Percentiles rank a stretch among this genome's conserved stretches.
phyloP scores from a whole-genome alignment of 1,284 basidiomycete genomes.

The Rhodotorula sp. region DNA sequence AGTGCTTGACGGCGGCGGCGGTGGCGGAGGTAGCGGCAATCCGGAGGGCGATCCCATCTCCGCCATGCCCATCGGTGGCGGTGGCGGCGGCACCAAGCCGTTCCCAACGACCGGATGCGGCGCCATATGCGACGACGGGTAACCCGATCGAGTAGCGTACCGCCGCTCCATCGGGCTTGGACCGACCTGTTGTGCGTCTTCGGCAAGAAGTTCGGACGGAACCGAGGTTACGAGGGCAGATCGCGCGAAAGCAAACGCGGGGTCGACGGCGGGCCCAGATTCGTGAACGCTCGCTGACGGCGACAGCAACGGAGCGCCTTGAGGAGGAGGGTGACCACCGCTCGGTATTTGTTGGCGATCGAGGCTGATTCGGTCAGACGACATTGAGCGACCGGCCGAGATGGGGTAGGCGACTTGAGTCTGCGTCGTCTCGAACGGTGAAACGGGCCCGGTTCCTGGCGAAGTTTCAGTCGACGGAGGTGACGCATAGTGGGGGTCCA shows the following conservation, averaged over 20 bases:
- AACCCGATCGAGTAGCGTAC: not conserved
- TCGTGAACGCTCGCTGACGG: not conserved
- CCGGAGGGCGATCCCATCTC: no score
- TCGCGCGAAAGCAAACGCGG: not conserved
- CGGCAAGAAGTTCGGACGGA: not conserved
- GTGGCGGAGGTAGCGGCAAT: no score
- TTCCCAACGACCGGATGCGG: not conserved
- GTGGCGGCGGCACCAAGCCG: no score
- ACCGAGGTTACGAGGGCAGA: not conserved
- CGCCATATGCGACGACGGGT: not conserved
- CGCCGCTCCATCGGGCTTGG: not conserved
- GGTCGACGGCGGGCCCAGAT: not conserved
- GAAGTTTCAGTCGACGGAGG: not conserved
- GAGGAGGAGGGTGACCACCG: not conserved
- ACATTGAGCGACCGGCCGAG: not conserved
- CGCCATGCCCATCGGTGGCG: no score
- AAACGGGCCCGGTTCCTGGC: not conserved
- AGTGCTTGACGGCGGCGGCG: no score
- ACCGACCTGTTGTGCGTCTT: not conserved
- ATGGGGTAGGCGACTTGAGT: not conserved
- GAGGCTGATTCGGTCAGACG: not conserved
- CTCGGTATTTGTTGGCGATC: not conserved
- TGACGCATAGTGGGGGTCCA: not conserved
- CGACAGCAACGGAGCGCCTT: not conserved
- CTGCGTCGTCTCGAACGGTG: not conserved